These are phyloP conservation scores for Meira miltonrushii DNA, from an alignment of 1,284 basidiomycete genomes.

Conservation along the genomic window DNA sequence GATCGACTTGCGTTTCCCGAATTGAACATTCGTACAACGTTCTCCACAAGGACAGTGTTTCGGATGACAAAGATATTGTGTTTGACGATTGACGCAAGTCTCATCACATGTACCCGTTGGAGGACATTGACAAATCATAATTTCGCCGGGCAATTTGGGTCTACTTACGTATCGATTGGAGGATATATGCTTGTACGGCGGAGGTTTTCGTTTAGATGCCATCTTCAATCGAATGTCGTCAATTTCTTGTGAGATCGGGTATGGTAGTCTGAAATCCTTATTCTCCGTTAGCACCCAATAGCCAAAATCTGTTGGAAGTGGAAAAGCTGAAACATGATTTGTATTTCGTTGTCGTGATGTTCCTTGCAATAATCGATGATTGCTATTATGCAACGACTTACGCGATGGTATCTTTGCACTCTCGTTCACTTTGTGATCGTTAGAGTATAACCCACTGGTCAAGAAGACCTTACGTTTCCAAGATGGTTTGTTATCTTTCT, in stretches of 20 bases:
- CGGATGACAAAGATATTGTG: conserved; percentile 41
- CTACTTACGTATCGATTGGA: conserved; percentile 37
- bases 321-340: neutral
- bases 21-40: conserved; percentile 40
- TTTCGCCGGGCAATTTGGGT: conserved; percentile 34
- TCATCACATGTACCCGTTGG: conserved; percentile 29
- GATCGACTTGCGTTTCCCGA: conserved; percentile 32
- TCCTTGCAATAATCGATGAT: neutral
- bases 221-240: conserved; percentile 27
- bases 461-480: conserved; percentile 3
- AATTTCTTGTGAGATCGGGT: conserved; percentile 19
- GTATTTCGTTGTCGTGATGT: neutral
- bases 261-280: conserved; percentile 32
- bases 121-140: conserved; percentile 37
- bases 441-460: conserved; percentile 6
- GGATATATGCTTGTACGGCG: conserved; percentile 33
- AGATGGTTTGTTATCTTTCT: neutral
- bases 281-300: conserved; percentile 18
- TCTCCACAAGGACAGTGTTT: conserved; percentile 39
- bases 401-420: neutral
- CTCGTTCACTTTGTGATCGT: neutral
- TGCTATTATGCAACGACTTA: neutral
- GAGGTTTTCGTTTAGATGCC: conserved; percentile 33
- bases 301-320: conserved; percentile 6
- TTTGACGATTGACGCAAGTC: conserved; percentile 43